Percentiles rank a stretch among this genome's conserved stretches.
These are phyloP conservation scores for Tricholoma saponaceum DNA, from an alignment of 768 basidiomycete species.

Conservation along the genomic window DNA sequence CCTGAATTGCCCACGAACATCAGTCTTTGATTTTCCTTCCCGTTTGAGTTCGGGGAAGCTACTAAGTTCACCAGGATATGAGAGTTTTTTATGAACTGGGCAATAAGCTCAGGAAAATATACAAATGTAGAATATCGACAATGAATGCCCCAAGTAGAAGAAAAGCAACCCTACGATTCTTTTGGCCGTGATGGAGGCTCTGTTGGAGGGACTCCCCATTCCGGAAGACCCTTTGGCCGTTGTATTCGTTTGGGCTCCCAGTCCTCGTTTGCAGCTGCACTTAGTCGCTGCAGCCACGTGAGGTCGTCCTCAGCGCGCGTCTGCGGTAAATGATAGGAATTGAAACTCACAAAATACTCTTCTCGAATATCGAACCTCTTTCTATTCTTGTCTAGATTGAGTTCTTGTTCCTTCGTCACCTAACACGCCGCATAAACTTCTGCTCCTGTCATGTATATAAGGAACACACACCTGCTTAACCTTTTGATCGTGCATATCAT, in stretches of 20 bases:
- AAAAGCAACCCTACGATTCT: slow-evolving; percentile 4
- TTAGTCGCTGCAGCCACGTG: slow-evolving; percentile 49
- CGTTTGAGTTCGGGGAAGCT: no score
- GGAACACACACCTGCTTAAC: slow-evolving; percentile 54
- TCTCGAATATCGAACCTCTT: slow-evolving; percentile 91
- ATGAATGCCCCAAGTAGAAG: not conserved
- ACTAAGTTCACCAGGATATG: not conserved
- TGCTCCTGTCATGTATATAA: not conserved
- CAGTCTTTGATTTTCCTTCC: no score
- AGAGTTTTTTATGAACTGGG: not conserved
- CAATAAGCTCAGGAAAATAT: not conserved
- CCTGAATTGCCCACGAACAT: no score
- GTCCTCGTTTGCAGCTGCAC: slow-evolving; percentile 56
- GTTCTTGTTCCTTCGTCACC: slow-evolving; percentile 77
- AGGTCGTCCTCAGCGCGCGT: not conserved
- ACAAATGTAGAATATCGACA: not conserved
- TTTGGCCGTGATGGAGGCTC: slow-evolving; percentile 34
- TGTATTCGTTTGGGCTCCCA: slow-evolving; percentile 88
- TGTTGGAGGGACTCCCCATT: slow-evolving; percentile 86
- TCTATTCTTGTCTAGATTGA: slow-evolving; percentile 63
- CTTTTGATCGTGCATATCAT: slow-evolving; percentile 83
- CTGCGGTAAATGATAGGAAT: not conserved
- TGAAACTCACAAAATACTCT: slow-evolving; percentile 85
- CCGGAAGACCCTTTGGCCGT: slow-evolving; percentile 83
- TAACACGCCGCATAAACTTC: slow-evolving; percentile 10